Evolutionary conservation across 2,329 filamentous ascomycete genomes (phyloP), one percentile per base, ranked within the genome.

Genomic region (Ambrosiella xylebori): DNA sequence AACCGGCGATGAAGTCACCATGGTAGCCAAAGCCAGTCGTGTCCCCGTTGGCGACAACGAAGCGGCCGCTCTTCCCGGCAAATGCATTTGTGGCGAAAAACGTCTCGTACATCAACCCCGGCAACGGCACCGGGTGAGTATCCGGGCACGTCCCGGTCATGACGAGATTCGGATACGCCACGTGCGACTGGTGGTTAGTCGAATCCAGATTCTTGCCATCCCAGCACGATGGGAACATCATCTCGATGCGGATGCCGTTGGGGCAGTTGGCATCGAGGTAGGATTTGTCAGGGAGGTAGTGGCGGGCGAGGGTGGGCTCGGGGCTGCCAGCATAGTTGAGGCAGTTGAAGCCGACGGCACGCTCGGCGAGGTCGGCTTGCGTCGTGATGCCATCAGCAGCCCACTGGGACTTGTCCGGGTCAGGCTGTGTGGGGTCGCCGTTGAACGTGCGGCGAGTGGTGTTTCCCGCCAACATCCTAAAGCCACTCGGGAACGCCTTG

Each of bases 291-390:
- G 91, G 90, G 64, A 96, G 65, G 67, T 80, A 82, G 69, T 95
- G 90, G 63, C 90, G 88, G 69, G 81, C 85, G 40, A 95, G 77
- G 12, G 89, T 85, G 1, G 78, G 76, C 69, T 95, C 89, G 1
- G 85, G 74, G 0, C 69, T 65, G 27, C 70, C 73, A 38, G 64
- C 65, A 67, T 96, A 96, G 78, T 97, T 84, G 61, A 98, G 73
- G 71, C 93, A 97, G 76, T 97, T 97, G 79, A 95, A 95, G 2
- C 93, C 91, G 36, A 96, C 65, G 8, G 90, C 88, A 61, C 90
- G 88, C 73, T 95, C 85, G 55, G 72, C 73, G 41, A 96, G 78
- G 56, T 82, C 79, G 13, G 71, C 69, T 72, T 95, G 89, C 52
- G 67, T 70, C 9, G 83, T 85, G 65, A 79, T 77, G 61, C 84